Evolutionary conservation across 495 filamentous ascomycete genomes (phyloP), one percentile per base, ranked within the genome.

Genomic region (Penicillium bialowiezense): DNA sequence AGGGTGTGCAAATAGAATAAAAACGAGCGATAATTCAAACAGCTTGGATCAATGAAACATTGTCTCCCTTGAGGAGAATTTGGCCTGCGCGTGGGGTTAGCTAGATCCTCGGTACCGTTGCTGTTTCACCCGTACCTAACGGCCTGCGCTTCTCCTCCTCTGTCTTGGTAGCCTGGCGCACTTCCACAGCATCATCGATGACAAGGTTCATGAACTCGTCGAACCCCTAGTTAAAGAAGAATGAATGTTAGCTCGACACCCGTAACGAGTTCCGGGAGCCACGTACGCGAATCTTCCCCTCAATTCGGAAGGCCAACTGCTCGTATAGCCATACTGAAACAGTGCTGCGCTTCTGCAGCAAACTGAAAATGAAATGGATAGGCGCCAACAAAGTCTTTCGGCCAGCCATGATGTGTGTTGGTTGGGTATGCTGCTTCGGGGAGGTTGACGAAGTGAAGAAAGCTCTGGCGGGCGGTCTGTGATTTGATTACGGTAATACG

Each of bases 141-240:
- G 82, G 79, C 55, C 90, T 79, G 56, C 90, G 79, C 57, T 79
- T 86, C 71, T 96, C 91, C 35, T 82, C 82, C 45, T 88, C 84
- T 9, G 80, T 83, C 74, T 96, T 96, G 43, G 86, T 88, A 44
- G 88, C 76, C 63, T 86, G 79, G 69, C 87, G 89, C 31, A 98
- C 90, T 70, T 97, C 93, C 45, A 96, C 82, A 29, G 93, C 93
- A 60, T 98, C 90, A 62, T 96, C 92, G 42, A 97, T 80, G 26
- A 97, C 93, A 34, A 98, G 78, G 69, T 98, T 98, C 95, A 98
- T 97, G 71, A 97, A 98, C 67, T 98, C 93, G 68, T 98, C 93
- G 55, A 96, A 98, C 26, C 90, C 91, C 87, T 95, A 61, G 8
- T 26, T 26, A 15, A 5, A 32, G 3, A n/a, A n/a, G n/a, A n/a